Conservation (phyloP, 1,284 basidiomycete species). For the Spongispora temasekensis region DNA sequence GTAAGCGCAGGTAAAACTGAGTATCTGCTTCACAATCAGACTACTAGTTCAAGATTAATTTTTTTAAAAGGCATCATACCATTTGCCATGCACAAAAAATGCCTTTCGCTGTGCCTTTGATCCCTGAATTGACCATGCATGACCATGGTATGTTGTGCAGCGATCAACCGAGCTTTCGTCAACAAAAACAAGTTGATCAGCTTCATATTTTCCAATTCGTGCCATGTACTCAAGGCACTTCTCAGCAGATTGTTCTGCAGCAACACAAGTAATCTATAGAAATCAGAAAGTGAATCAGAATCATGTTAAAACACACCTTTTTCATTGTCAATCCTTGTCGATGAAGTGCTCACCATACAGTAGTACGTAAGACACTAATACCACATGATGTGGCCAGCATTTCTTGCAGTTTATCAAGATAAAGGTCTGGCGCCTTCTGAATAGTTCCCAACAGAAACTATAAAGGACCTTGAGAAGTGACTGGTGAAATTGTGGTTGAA, state of each 20-base stretch:
- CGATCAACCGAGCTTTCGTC: background rate
- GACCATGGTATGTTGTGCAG: background rate
- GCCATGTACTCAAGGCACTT: constrained; percentile 20
- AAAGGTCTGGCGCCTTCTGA: background rate
- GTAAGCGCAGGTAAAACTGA: background rate
- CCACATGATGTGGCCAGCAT: background rate
- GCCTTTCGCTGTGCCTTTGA: background rate
- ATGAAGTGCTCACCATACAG: background rate
- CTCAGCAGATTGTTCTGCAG: constrained; percentile 26
- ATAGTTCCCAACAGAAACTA: constrained; percentile 3
- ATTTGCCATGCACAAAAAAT: no score
- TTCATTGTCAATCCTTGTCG: constrained; percentile 16
- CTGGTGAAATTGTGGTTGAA: no score
- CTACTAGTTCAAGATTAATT: background rate
- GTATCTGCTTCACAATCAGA: background rate
- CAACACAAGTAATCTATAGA: constrained; percentile 23
- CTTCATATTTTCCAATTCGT: constrained; percentile 10
- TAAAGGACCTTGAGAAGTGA: background rate
- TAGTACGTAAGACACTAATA: background rate
- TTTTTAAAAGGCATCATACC: background rate
- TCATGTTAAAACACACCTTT: constrained; percentile 15
- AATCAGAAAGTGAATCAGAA: background rate
- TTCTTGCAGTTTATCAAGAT: no score
- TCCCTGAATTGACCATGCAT: background rate
- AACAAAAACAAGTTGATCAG: no score